Base-by-base conservation (phyloP, 1,139 yeast species). In the Suhomyces yuchorum region DNA sequence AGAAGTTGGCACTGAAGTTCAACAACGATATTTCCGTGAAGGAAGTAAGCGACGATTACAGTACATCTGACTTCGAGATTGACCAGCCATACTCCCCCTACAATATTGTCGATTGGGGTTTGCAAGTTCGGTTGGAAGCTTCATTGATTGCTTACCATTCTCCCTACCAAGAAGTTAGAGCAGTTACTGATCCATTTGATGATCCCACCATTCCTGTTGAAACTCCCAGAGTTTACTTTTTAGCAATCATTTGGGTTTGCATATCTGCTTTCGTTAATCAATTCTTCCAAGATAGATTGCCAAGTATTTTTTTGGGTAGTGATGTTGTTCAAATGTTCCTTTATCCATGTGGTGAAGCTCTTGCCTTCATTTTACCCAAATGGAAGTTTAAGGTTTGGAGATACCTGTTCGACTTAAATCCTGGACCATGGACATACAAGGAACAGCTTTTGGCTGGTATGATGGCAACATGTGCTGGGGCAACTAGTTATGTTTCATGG, bases 111-210 rank as follows among this genome's bases (percentile, higher is more conserved):
- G 59, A 58, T 40, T 58, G 61, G 62, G 43, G 42, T 14, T 49
- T 59, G 8, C 60, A 57, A 46, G 54, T 49, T 3, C 51, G 55
- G 17, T 36, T 53, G 19, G 62, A 59, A 35, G 63, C 62, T 15
- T 54, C 56, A 1, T 44, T 82, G 43, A 65, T 78, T 44, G 69
- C 77, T 41, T 82, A 69, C 58, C 78, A 75, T 60, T 82, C 86
- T 1, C 85, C 87, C 1, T 84, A 84, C 59, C 80, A 84, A 3
- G 87, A 83, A 61, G 86, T 84, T 7, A 71, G 89, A 52, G 73
- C 87, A 8, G 78, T 81, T 26, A 70, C 82, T 24, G 77, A 75
- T 43, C 80, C 83, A 15, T 64, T 62, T 40, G 85, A 82, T 58
- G 84, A 81, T 54, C 75, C 77, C 2, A 57, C 56, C 2, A 62